These are phyloP conservation scores for Zhuliangozyma blackwelliae DNA, from an alignment of 1,139 yeast genomes.

Conservation along the genomic window DNA sequence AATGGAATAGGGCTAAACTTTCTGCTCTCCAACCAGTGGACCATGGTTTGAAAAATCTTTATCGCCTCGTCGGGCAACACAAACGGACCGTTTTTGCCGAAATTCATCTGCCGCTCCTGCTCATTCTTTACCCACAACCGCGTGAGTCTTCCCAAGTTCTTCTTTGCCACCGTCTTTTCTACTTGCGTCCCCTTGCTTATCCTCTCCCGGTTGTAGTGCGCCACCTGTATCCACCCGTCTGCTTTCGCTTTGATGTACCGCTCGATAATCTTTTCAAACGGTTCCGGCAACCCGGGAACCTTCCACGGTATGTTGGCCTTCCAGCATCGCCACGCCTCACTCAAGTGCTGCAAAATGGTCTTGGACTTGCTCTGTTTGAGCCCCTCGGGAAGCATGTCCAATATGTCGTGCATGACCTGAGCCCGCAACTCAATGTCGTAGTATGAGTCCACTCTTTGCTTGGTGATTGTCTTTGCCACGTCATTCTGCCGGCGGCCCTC, in stretches of 20 bases:
- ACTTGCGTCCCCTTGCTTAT: slow-evolving; percentile 84
- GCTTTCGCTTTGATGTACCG: slow-evolving; percentile 93
- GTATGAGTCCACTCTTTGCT: slow-evolving; percentile 92
- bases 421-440: slow-evolving; percentile 92
- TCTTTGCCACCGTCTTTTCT: slow-evolving; percentile 90
- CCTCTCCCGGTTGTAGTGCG: slow-evolving; percentile 88
- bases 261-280: slow-evolving; percentile 79
- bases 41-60: slow-evolving; percentile 79
- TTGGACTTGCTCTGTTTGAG: slow-evolving; percentile 83
- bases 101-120: slow-evolving; percentile 79
- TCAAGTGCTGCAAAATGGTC: slow-evolving; percentile 84
- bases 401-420: slow-evolving; percentile 90
- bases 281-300: slow-evolving; percentile 93
- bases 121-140: slow-evolving; percentile 90
- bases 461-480: slow-evolving; percentile 88
- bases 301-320: slow-evolving; percentile 98
- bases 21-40: slow-evolving; percentile 87
- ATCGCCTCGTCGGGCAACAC: slow-evolving; percentile 87
- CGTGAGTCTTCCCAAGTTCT: slow-evolving; percentile 87
- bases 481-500: slow-evolving; percentile 94
- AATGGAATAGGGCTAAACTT: slow-evolving; percentile 86
- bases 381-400: slow-evolving; percentile 97
- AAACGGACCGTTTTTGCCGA: slow-evolving; percentile 84
- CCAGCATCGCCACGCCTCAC: slow-evolving; percentile 99
- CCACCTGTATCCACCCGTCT: slow-evolving; percentile 93